These are phyloP conservation scores for Chamaecrista fasciculata DNA, from an alignment of 306 rosid species.

Conservation along the genomic window DNA sequence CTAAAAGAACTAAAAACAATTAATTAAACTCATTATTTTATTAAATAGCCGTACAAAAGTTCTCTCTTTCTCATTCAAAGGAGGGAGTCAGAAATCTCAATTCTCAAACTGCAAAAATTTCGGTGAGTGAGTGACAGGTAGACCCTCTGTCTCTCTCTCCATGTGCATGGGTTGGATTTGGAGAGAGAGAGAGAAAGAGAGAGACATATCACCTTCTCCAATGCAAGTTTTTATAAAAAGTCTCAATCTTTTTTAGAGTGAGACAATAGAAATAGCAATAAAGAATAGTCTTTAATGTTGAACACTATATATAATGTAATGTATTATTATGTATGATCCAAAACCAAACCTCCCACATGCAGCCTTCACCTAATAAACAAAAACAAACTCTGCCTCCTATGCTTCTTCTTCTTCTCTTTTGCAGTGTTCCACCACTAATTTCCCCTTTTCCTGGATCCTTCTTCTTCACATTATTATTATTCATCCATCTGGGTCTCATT, in stretches of 20 bases:
- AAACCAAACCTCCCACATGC: slow-evolving; percentile 38
- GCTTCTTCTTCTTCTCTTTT: slow-evolving; percentile 31
- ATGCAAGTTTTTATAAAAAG: not conserved
- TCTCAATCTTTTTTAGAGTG: not conserved
- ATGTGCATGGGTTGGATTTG: slow-evolving; percentile 42
- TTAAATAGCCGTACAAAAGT: too few relatives aligned
- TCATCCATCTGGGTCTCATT: slow-evolving; percentile 20
- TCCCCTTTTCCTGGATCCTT: slow-evolving; percentile 55
- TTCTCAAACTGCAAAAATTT: not conserved
- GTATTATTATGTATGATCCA: not conserved
- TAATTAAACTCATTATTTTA: too few relatives aligned
- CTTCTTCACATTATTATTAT: slow-evolving; percentile 20
- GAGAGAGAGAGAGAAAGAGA: slow-evolving; percentile 22
- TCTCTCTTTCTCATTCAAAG: too few relatives aligned
- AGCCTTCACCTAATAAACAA: slow-evolving; percentile 27
- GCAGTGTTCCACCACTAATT: slow-evolving; percentile 27
- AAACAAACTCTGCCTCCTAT: slow-evolving; percentile 2
- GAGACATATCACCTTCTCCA: not conserved
- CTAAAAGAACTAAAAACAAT: too few relatives aligned
- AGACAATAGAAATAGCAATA: slow-evolving; percentile 15
- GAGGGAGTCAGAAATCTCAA: not conserved
- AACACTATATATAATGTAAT: not conserved
- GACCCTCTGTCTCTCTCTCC: slow-evolving; percentile 26
- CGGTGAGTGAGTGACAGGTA: not conserved
- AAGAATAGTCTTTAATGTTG: slow-evolving; percentile 17